Percentiles rank a stretch among this genome's conserved stretches.
Conservation (phyloP, 2,329 filamentous ascomycete species). For the Cytospora chrysosperma region DNA sequence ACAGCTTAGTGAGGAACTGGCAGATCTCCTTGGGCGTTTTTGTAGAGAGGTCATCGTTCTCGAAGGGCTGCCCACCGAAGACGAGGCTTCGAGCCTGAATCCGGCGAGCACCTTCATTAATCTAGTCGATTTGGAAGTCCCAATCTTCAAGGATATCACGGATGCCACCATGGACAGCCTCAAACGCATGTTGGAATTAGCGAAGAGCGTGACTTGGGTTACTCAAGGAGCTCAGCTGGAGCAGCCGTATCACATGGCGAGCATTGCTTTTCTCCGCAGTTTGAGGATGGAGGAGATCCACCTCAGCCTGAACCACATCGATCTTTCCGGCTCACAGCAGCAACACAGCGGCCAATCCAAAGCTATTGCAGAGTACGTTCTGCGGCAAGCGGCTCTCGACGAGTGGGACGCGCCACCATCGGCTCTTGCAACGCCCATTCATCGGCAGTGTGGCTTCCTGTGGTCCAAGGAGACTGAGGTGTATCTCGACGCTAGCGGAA, state of each 20-base stretch:
- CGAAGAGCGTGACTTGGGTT: slow-evolving; percentile 28
- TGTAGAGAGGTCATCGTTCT: slow-evolving; percentile 18
- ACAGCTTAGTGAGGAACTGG: neutral
- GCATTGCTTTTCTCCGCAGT: slow-evolving; percentile 27
- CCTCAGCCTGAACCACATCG: slow-evolving; percentile 28
- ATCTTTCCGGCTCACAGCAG: slow-evolving; percentile 22
- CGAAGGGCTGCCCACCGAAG: slow-evolving; percentile 18
- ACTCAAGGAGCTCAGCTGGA: slow-evolving; percentile 20
- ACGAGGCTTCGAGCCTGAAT: neutral
- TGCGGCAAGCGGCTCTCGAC: slow-evolving; percentile 22
- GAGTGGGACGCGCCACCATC: slow-evolving; percentile 11
- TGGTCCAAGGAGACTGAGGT: slow-evolving; percentile 34
- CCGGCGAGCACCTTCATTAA: slow-evolving; percentile 23
- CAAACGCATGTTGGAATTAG: slow-evolving; percentile 19
- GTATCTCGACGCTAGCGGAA: slow-evolving; percentile 26
- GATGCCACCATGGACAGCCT: slow-evolving; percentile 23
- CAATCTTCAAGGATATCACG: slow-evolving; percentile 28
- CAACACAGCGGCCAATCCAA: neutral
- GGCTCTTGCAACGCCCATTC: too few species aligned
- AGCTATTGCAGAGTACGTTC: slow-evolving; percentile 17
- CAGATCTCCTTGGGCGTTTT: slow-evolving; percentile 18
- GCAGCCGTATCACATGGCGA: slow-evolving; percentile 26
- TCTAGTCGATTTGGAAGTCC: slow-evolving; percentile 29
- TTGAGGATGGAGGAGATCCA: slow-evolving; percentile 26
- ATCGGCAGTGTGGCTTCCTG: slow-evolving; percentile 21